Evolutionary conservation across 345 rosid species (phyloP).

Genomic region (Rhodomyrtus tomentosa): DNA sequence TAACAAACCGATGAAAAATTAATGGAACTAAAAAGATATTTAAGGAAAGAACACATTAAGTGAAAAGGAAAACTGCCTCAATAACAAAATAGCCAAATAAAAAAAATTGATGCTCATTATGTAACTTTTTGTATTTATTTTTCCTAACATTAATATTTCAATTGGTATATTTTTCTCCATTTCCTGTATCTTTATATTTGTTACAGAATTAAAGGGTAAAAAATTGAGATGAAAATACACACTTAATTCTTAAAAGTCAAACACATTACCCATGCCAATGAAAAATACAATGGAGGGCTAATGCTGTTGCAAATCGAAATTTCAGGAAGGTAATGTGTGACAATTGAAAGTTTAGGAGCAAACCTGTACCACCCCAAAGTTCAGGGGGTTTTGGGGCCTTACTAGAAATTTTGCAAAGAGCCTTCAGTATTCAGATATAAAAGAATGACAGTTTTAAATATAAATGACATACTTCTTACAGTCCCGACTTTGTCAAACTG

Average conservation of each 20-base stretch:
- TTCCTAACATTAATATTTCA: neutral
- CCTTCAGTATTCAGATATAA: neutral
- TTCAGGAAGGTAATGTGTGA: neutral
- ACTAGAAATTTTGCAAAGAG: neutral
- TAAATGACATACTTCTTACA: conserved; percentile 45
- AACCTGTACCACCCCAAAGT: neutral
- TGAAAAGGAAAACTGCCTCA: neutral
- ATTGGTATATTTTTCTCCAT: neutral
- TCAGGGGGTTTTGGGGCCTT: neutral
- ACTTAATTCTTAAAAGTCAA: neutral
- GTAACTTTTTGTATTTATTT: neutral
- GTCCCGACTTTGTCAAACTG: conserved; percentile 91
- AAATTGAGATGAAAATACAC: neutral
- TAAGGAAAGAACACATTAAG: neutral
- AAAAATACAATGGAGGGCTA: neutral
- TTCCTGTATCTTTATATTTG: neutral
- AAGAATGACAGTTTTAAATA: neutral
- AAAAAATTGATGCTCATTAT: neutral
- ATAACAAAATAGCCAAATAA: neutral
- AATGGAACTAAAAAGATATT: neutral
- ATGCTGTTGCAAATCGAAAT: neutral
- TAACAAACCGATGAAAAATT: neutral
- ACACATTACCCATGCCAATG: neutral
- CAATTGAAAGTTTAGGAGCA: neutral
- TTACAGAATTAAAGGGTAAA: neutral